These are phyloP conservation scores for Termitomyces sp. DNA, from an alignment of 768 basidiomycete genomes.

Conservation along the genomic window DNA sequence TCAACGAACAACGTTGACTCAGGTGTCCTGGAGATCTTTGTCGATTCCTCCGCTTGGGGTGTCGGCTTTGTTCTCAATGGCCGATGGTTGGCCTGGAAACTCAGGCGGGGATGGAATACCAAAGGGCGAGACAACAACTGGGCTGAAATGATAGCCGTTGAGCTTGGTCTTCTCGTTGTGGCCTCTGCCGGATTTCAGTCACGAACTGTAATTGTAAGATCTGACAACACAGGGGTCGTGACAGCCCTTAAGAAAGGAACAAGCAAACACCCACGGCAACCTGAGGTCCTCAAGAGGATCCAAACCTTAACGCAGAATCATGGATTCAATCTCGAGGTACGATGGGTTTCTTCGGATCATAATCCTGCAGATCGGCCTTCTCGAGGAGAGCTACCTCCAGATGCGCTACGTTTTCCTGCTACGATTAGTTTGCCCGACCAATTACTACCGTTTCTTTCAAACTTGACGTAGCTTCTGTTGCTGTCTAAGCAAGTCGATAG, in stretches of 20 bases:
- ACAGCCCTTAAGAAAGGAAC: conserved; percentile 22
- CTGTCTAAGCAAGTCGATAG: background rate
- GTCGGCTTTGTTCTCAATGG: conserved; percentile 34
- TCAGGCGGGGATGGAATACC: conserved; percentile 25
- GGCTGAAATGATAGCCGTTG: conserved; percentile 42
- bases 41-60: conserved; percentile 40
- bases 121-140: conserved; percentile 33
- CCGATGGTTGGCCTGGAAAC: conserved; percentile 37
- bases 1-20: background rate
- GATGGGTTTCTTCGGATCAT: conserved; percentile 4
- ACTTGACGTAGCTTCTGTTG: background rate
- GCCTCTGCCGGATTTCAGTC: conserved; percentile 17
- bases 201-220: conserved; percentile 26
- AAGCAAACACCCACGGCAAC: conserved; percentile 22
- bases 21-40: conserved; percentile 23
- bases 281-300: conserved; percentile 21
- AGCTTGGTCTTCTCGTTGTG: conserved; percentile 32
- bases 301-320: background rate
- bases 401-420: conserved; percentile 4
- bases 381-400: conserved; percentile 10
- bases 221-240: conserved; percentile 40
- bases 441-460: conserved; percentile 3
- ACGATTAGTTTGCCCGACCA: conserved; percentile 6
- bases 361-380: conserved; percentile 16
- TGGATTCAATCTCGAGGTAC: background rate